These are phyloP conservation scores for Diaporthe sp. DNA, from an alignment of 2,329 filamentous ascomycete species.

Conservation along the genomic window DNA sequence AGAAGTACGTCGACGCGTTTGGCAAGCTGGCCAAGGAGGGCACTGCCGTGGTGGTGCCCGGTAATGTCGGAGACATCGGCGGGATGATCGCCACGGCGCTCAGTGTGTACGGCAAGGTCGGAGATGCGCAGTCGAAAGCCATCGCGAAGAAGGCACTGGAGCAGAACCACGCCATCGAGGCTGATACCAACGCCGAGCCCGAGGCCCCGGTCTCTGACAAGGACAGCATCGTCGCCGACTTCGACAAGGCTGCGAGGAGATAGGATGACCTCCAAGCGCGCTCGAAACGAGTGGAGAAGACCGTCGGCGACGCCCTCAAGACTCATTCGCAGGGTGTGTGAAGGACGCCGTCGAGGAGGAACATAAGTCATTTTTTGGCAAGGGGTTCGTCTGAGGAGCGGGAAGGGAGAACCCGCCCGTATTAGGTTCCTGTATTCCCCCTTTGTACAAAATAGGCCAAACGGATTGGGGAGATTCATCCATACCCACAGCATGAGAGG, in stretches of 20 bases:
- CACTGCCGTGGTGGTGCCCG: slow-evolving; percentile 94
- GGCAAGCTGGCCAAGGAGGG: slow-evolving; percentile 93
- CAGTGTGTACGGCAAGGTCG: slow-evolving; percentile 95
- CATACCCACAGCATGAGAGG: not conserved
- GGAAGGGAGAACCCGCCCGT: not conserved
- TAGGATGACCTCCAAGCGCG: slow-evolving; percentile 16
- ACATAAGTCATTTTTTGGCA: not conserved
- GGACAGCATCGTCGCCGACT: slow-evolving; percentile 47
- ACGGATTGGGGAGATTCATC: not conserved
- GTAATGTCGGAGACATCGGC: slow-evolving; percentile 95
- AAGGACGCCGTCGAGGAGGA: not conserved
- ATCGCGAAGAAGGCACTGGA: slow-evolving; percentile 68
- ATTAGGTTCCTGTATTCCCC: not conserved
- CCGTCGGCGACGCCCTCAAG: not conserved
- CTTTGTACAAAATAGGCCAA: slow-evolving; percentile 17
- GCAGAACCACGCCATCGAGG: slow-evolving; percentile 42
- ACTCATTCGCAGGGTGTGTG: not conserved
- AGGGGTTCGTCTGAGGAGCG: not conserved
- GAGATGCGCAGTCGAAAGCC: slow-evolving; percentile 79
- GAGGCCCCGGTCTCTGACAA: slow-evolving; percentile 29
- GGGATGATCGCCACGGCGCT: slow-evolving; percentile 97
- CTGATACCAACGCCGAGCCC: slow-evolving; percentile 28
- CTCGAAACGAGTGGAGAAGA: not conserved
- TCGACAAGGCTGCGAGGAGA: slow-evolving; percentile 43
- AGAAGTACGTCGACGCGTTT: slow-evolving; percentile 97